Evolutionary conservation across 2,329 filamentous ascomycete species (phyloP), one percentile per base, ranked within the genome.

Genomic region (Penicillium sp.): DNA sequence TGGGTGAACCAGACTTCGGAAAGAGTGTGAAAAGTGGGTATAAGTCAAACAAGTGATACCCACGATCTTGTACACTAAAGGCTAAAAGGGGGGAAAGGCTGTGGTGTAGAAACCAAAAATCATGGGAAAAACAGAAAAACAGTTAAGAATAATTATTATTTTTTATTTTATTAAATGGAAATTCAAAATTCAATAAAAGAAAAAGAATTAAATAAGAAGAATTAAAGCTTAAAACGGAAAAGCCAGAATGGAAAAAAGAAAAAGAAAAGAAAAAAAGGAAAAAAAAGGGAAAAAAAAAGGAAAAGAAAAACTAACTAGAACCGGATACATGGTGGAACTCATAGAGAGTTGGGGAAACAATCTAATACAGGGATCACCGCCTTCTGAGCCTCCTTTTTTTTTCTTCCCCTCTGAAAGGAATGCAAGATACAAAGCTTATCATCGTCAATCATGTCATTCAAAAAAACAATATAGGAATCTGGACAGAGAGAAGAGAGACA

Each of bases 1-100:
- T 60, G 62, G 60, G 66, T 65, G 66, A 70, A 68, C 66, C 69
- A 69, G 63, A 68, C 61, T 63, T 62, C 52, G 55, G 61, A 52
- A 60, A 64, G 63, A 62, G 60, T 58, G 63, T 59, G 59, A 60
- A 66, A 61, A 66, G 65, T 64, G 68, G 63, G 66, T 68, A 65
- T 50, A 50, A 60, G 61, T 59, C 61, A 65, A 64, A 61, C 58
- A 62, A 63, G 54, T 59, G 58, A 61, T 65, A 64, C 59, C 63
- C 58, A 62, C 58, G 58, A 58, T 57, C 55, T 55, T 54, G 46
- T 53, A 59, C 52, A 47, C 48, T 49, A 49, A 49, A 13, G 48
- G 21, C 51, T 49, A 55, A 57, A 54, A 53, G 43, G 56, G 52
- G 58, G 58, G 51, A 55, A 61, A 58, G 53, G 58, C 60, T 55